Percentiles rank a stretch among this genome's conserved stretches.
phyloP scores from a whole-genome alignment of 208 protist species.

The Leishmania lainsoni region DNA sequence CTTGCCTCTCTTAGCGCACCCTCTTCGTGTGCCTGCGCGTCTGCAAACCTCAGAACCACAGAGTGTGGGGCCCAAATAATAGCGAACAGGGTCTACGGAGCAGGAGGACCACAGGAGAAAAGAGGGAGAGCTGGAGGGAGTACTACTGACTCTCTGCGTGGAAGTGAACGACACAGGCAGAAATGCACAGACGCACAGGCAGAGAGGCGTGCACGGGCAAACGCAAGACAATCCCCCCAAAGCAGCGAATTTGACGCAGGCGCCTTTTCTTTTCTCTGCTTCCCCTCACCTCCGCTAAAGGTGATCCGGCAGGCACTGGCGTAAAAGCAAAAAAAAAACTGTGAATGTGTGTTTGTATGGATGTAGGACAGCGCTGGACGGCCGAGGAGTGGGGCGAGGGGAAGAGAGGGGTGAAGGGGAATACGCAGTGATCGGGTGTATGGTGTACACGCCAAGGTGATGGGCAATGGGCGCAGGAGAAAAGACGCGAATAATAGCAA shows the following conservation, averaged over 20 bases:
- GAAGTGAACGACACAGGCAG: not conserved
- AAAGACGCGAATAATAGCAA: not conserved
- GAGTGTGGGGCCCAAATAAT: not conserved
- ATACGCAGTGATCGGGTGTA: not conserved
- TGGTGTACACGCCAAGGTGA: not conserved
- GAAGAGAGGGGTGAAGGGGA: not conserved
- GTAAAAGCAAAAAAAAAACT: slow-evolving; percentile 14
- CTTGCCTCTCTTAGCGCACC: not conserved
- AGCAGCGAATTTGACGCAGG: not conserved
- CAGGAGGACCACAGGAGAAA: not conserved
- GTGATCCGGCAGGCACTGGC: not conserved
- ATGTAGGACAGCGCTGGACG: not conserved
- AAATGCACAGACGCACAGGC: not conserved
- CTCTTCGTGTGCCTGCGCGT: not conserved
- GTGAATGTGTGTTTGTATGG: not conserved
- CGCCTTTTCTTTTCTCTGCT: not conserved
- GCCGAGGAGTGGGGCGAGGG: not conserved
- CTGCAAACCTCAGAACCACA: not conserved
- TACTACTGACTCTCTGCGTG: not conserved
- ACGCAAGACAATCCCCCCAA: not conserved
- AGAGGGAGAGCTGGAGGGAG: not conserved
- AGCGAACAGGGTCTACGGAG: too few species aligned
- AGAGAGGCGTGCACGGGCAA: not conserved
- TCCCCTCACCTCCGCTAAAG: not conserved
- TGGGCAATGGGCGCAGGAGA: not conserved